Evolutionary conservation across 441 rosid species (phyloP), one percentile per base, ranked within the genome.

Genomic region (Adansonia madagascariensis): DNA sequence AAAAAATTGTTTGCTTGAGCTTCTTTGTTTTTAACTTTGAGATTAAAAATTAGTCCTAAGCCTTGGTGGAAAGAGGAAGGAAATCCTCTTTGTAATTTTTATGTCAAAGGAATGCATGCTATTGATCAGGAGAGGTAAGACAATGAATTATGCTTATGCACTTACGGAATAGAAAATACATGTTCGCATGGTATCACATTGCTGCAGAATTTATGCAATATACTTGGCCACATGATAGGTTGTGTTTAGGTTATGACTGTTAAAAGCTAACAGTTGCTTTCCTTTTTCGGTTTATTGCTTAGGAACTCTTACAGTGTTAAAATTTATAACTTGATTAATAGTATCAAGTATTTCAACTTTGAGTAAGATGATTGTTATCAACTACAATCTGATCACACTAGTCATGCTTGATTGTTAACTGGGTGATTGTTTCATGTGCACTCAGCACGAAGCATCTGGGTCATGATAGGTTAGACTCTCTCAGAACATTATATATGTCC

Each of bases 21-120:
- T 64, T 47, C 55, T n/a, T 55, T 65, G 31, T 47, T 70, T 31
- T 47, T 24, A 82, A 77, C 6, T 24, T 41, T 62, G 65, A 69
- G 24, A 50, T 75, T 17, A 22, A 63, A 50, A 75, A 15, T 6
- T 56, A 46, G 44, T 14, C 50, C 14, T 44, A 59, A 12, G 53
- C 49, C 72, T 74, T 46, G 53, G 31, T 10, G 73, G 77, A 63
- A 50, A 59, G 35, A 41, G 66, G 20, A 50, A 49, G 59, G 56
- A 52, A 18, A 73, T 63, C n/a, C 39, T 46, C 68, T 46, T 24
- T 46, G 60, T 53, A 4, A 71, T 20, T 61, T 44, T 57, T 44
- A 8, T 59, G 56, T 62, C 43, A 46, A 61, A 60, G 43, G 43
- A 43, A n/a, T 46, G 69, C 56, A 27, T 74, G 55, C 10, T 15